Evolutionary conservation across 176 grass and related monocot species (phyloP).

Genomic region (Raddia guianensis): DNA sequence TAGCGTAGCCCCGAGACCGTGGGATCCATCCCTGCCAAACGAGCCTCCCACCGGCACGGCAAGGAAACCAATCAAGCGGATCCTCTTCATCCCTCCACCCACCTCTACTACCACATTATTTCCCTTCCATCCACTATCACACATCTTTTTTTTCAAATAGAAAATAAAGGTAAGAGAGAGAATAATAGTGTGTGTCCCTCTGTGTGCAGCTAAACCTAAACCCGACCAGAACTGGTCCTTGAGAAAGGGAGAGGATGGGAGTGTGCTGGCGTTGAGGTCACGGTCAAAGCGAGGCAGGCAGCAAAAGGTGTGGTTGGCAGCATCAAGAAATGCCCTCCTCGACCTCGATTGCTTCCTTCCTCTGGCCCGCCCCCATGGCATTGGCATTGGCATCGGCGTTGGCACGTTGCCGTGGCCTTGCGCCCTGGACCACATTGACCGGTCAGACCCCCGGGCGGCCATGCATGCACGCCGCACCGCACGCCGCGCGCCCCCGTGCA

Average conservation of each 20-base stretch:
- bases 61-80: slow-evolving; percentile 23
- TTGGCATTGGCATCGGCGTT: slow-evolving; percentile 16
- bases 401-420: slow-evolving; percentile 32
- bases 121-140: background rate
- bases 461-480: slow-evolving; percentile 1
- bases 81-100: slow-evolving; percentile 20
- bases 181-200: background rate
- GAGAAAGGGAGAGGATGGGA: slow-evolving; percentile 37
- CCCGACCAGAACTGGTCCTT: slow-evolving; percentile 23
- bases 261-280: slow-evolving; percentile 35
- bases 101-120: background rate
- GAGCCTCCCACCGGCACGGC: slow-evolving; percentile 41
- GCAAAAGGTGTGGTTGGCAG: slow-evolving; percentile 54
- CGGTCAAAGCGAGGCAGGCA: slow-evolving; percentile 50
- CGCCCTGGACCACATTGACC: slow-evolving; percentile 53
- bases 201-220: background rate
- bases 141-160: background rate
- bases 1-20: background rate
- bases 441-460: slow-evolving; percentile 41
- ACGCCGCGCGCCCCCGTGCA: slow-evolving; percentile 27
- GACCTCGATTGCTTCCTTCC: slow-evolving; percentile 19
- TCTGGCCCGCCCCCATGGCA: slow-evolving; percentile 13
- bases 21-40: slow-evolving; percentile 28
- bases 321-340: slow-evolving; percentile 59
- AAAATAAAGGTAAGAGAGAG: background rate